Evolutionary conservation across 352 stramenopile species (phyloP), one percentile per base, ranked within the genome.

Genomic region (Globisporangium mamillatum): DNA sequence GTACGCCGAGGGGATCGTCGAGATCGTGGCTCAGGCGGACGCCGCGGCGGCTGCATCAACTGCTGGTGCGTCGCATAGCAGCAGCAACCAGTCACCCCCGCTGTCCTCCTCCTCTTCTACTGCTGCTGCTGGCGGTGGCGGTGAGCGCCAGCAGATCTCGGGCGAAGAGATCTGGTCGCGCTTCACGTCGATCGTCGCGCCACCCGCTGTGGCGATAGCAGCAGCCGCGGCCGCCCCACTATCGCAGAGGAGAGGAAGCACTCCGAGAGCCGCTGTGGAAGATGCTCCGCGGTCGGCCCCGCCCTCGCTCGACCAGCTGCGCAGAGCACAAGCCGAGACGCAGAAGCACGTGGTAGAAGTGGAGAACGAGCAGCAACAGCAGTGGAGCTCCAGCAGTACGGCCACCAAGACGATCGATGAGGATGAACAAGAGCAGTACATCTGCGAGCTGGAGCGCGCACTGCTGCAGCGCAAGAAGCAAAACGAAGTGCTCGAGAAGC

Each of bases 391-490:
- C 18, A 64, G 14, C 18, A 64, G 18, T 52, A 52, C 44, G 44
- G 12, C 44, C 16, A 12, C 24, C 59, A 54, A 57, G 10, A 65
- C 64, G 1, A 63, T 64, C 6, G 72, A 86, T 2, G 81, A 87
- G 7, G 74, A 92, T 68, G 82, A 91, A 53, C 81, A 93, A 69
- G 85, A 93, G 60, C 83, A 83, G 58, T 93, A 93, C 68, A 93
- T 93, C 44, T 87, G 69, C 61, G 85, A 92, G 61, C 73, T 93
- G 53, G 85, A 93, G 70, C 76, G 85, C 25, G 83, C 83, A 14
- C 66, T 93, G 36, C 64, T 93, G 64, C 85, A 92, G 60, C 76
- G 82, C 63, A 93, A 93, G 71, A 91, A 89, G 65, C 75, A 86
- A 65, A 91, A 89, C 58, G 83, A 92, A 29, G 24, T 73, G 25